Conservation (phyloP, 202 grass and related monocot species). For the Zizania palustris region DNA sequence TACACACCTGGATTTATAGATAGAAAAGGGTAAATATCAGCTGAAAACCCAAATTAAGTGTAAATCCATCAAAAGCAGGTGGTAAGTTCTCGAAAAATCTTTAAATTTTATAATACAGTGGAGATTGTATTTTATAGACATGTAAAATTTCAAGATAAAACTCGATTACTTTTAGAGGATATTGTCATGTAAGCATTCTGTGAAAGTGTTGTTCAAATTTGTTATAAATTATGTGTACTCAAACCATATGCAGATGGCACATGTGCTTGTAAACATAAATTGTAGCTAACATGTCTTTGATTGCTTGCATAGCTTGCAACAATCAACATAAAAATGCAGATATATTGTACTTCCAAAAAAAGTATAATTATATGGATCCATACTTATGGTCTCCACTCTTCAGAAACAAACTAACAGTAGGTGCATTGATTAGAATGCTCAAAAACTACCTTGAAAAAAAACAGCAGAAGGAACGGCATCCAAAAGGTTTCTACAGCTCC, state of each 20-base stretch:
- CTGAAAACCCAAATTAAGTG: neutral
- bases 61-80: neutral
- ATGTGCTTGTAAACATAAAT: neutral
- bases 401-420: neutral
- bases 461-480: slow-evolving; percentile 82
- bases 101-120: neutral
- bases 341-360: neutral
- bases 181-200: slow-evolving; percentile 6
- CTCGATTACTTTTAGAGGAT: neutral
- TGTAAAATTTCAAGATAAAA: neutral
- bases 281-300: neutral
- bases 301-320: neutral
- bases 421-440: neutral
- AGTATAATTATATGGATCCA: slow-evolving; percentile 1
- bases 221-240: neutral
- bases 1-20: neutral
- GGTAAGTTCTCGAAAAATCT: neutral
- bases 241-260: neutral
- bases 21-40: neutral
- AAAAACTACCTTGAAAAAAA: slow-evolving; percentile 75
- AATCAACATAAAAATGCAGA: neutral
- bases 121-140: neutral
- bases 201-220: neutral
- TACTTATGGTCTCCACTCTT: neutral
- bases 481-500: slow-evolving; percentile 99